Evolutionary conservation across 768 basidiomycete genomes (phyloP).

Genomic region (Omphalotus guepiniiformis): DNA sequence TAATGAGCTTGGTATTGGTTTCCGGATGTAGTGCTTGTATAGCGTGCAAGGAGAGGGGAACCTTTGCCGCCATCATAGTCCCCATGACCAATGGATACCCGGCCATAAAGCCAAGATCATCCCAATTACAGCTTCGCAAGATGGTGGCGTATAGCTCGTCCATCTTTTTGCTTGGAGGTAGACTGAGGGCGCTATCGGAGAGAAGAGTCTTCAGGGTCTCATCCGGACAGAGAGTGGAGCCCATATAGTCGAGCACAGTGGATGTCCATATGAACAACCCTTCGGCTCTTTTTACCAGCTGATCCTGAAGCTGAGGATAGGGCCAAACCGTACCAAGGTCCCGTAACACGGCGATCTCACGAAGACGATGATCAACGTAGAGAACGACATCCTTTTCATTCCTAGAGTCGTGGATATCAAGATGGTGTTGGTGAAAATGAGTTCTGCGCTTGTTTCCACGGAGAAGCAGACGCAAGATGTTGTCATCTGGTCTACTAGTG

Average conservation of each 20-base stretch:
- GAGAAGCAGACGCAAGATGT: constrained; percentile 9
- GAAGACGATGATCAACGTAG: constrained; percentile 12
- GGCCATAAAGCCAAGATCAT: constrained; percentile 18
- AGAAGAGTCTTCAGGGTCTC: neutral
- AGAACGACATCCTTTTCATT: constrained; percentile 16
- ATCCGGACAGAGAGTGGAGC: neutral
- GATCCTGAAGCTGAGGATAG: neutral
- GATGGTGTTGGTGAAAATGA: constrained; percentile 2
- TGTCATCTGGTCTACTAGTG: constrained; percentile 14
- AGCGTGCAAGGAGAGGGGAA: neutral
- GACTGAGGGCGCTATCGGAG: neutral
- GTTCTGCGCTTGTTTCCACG: neutral
- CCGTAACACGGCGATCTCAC: constrained; percentile 8
- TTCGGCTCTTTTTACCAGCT: constrained; percentile 11
- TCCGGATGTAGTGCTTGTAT: neutral
- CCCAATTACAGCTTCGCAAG: neutral
- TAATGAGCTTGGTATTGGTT: neutral
- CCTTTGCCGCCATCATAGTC: neutral
- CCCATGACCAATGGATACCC: neutral
- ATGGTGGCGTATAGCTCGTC: neutral
- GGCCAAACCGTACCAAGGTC: neutral
- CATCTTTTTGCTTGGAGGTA: neutral
- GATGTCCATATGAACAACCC: constrained; percentile 21
- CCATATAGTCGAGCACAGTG: constrained; percentile 13
- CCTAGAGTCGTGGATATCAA: constrained; percentile 12